Conservation (phyloP, 2,329 filamentous ascomycete genomes). For the Venturia aucupariae region DNA sequence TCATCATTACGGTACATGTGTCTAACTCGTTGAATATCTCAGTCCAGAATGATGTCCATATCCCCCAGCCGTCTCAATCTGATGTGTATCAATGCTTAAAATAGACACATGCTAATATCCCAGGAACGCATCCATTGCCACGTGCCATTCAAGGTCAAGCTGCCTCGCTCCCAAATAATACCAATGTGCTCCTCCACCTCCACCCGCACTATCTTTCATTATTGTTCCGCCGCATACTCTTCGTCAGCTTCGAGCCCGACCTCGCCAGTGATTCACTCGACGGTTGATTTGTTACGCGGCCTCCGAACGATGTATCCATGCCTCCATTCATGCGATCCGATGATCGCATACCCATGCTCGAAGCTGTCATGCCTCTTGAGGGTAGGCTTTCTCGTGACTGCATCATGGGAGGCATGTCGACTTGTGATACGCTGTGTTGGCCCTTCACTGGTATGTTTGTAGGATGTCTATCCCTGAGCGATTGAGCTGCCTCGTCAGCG, state of each 20-base stretch:
- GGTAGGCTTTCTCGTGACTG: not conserved
- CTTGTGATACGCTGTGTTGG: not conserved
- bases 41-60: not conserved
- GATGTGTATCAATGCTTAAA: not conserved
- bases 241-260: not conserved
- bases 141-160: not conserved
- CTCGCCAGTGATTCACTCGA: not conserved
- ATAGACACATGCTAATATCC: not conserved
- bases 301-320: not conserved
- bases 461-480: constrained; percentile 11
- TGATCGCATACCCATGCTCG: not conserved
- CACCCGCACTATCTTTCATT: not conserved
- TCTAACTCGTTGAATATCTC: no score
- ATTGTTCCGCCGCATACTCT: not conserved
- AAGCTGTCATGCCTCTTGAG: not conserved
- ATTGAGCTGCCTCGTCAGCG: constrained; percentile 4
- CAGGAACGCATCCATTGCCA: not conserved
- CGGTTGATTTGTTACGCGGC: not conserved
- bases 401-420: not conserved
- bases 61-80: not conserved
- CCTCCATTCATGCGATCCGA: not conserved
- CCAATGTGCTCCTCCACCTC: not conserved
- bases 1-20: not conserved
- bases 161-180: not conserved
- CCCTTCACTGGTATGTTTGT: constrained; percentile 1